A percentile compares a stretch with the other conserved stretches of the same genome.
These are phyloP conservation scores for Terana coerulea DNA, from an alignment of 768 basidiomycete genomes.

Conservation along the genomic window DNA sequence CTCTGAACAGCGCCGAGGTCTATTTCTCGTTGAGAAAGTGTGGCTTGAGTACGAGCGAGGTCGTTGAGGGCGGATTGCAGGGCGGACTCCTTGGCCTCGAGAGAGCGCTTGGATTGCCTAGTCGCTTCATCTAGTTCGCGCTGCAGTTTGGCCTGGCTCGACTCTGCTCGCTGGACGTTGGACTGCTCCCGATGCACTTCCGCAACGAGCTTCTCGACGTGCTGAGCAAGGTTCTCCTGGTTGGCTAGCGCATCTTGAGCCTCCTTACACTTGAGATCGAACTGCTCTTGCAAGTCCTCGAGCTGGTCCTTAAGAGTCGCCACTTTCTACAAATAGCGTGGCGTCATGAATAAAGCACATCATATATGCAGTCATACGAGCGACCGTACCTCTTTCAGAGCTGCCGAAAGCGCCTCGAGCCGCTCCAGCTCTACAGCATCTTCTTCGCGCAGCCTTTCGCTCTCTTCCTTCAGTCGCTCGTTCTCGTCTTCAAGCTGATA, in stretches of 20 bases:
- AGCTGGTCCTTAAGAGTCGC: slow-evolving; percentile 58
- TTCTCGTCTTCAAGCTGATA: slow-evolving; percentile 86
- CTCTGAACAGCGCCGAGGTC: slow-evolving; percentile 74
- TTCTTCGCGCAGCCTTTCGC: slow-evolving; percentile 66
- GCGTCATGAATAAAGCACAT: background rate
- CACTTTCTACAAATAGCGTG: slow-evolving; percentile 56
- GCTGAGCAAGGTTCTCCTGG: slow-evolving; percentile 73
- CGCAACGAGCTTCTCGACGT: slow-evolving; percentile 67
- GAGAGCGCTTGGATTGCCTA: slow-evolving; percentile 54
- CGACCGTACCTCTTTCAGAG: slow-evolving; percentile 73
- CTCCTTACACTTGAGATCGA: slow-evolving; percentile 61
- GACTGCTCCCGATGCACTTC: slow-evolving; percentile 59
- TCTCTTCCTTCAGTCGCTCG: slow-evolving; percentile 71
- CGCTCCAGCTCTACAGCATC: slow-evolving; percentile 66
- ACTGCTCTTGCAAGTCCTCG: slow-evolving; percentile 58
- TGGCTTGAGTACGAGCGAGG: slow-evolving; percentile 55
- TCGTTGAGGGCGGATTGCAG: slow-evolving; percentile 61
- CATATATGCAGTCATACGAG: background rate
- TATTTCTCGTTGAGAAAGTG: slow-evolving; percentile 67
- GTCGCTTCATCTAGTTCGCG: slow-evolving; percentile 60
- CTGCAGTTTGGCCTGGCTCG: slow-evolving; percentile 53
- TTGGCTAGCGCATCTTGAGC: slow-evolving; percentile 63
- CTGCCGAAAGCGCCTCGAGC: slow-evolving; percentile 59
- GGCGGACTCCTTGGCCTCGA: slow-evolving; percentile 70
- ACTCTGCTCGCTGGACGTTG: slow-evolving; percentile 49